A percentile compares a stretch with the other conserved stretches of the same genome.
Conservation (phyloP, 257 asterid genomes). For the Craterostigma plantagineum region DNA sequence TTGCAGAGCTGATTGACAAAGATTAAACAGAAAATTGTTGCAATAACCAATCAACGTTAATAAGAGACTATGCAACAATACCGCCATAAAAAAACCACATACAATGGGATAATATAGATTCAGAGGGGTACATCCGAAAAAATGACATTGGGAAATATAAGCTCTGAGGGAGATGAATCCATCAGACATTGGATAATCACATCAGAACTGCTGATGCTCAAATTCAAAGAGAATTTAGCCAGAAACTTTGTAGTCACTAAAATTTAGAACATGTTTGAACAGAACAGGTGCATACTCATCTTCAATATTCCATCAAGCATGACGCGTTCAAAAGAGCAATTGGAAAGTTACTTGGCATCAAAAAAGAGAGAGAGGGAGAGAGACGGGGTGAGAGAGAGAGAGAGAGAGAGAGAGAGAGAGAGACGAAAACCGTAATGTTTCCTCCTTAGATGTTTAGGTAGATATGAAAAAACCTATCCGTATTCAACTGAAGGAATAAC, state of each 20-base stretch:
- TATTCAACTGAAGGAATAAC: slow-evolving; percentile 14
- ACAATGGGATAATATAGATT: background rate
- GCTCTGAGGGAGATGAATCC: slow-evolving; percentile 14
- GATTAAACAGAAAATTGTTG: background rate
- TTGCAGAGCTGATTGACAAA: slow-evolving; percentile 40
- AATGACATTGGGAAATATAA: background rate
- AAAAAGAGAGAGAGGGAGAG: too few relatives aligned
- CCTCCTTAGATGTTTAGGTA: slow-evolving; percentile 18
- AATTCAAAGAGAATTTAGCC: background rate
- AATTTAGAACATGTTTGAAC: background rate
- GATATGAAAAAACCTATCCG: slow-evolving; percentile 13
- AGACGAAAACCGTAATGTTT: slow-evolving; percentile 4
- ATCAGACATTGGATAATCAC: slow-evolving; percentile 22
- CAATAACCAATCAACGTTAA: background rate
- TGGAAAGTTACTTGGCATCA: background rate
- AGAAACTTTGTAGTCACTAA: background rate
- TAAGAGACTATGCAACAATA: background rate
- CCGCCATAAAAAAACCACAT: background rate
- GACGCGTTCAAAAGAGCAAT: background rate
- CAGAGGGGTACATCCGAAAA: background rate
- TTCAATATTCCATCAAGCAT: background rate
- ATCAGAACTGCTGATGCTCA: slow-evolving; percentile 9
- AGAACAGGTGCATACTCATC: background rate
- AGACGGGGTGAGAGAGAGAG: too few relatives aligned
- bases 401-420: too few relatives aligned